Percentiles rank a stretch among this genome's conserved stretches.
Conservation (phyloP, 495 filamentous ascomycete species). For the Penicillium salamii region DNA sequence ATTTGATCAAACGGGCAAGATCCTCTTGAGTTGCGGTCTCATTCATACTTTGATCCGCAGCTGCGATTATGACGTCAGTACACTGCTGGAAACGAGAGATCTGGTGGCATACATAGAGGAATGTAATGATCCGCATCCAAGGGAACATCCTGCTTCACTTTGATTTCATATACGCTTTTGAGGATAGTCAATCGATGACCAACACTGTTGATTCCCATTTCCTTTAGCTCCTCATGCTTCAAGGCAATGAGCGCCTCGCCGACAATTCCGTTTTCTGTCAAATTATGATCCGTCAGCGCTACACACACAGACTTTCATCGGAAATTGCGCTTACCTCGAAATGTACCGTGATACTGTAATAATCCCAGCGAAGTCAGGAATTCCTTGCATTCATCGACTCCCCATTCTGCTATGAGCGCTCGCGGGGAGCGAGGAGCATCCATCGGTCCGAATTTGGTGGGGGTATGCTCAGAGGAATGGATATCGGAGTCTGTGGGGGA, state of each 20-base stretch:
- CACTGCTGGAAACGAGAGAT: not conserved
- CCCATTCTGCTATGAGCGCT: conserved; percentile 85
- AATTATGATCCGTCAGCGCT: conserved; percentile 2
- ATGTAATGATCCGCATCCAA: conserved; percentile 93
- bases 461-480: conserved; percentile 80
- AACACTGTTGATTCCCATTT: conserved; percentile 88
- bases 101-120: conserved; percentile 70
- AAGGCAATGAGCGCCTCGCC: conserved; percentile 88
- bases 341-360: conserved; percentile 76
- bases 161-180: conserved; percentile 92
- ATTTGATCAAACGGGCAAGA: conserved; percentile 81
- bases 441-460: conserved; percentile 70
- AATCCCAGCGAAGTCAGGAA: conserved; percentile 79
- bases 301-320: not conserved
- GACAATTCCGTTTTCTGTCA: conserved; percentile 83
- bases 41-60: conserved; percentile 85
- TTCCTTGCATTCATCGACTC: conserved; percentile 80
- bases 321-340: conserved; percentile 60
- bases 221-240: conserved; percentile 88
- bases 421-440: conserved; percentile 68
- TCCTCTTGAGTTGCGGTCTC: conserved; percentile 87
- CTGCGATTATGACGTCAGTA: conserved; percentile 39
- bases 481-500: conserved; percentile 81
- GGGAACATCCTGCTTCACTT: conserved; percentile 85
- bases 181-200: conserved; percentile 93